These are phyloP conservation scores for Solanum virginianum DNA, from an alignment of 257 asterid genomes.

Conservation along the genomic window DNA sequence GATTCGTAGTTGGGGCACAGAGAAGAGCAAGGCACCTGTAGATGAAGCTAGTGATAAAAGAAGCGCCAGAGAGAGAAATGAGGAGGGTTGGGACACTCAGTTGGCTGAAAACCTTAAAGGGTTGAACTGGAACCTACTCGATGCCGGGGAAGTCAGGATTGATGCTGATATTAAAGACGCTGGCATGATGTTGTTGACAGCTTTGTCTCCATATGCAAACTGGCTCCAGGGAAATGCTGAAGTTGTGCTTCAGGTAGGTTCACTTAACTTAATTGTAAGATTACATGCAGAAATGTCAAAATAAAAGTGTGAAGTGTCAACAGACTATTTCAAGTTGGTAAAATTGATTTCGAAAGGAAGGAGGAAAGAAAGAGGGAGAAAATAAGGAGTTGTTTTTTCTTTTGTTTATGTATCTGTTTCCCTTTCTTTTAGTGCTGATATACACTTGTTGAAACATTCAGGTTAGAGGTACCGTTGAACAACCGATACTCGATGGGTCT, in stretches of 20 bases:
- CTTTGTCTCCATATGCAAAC: slow-evolving; percentile 92
- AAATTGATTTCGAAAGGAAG: not conserved
- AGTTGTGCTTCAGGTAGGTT: slow-evolving; percentile 82
- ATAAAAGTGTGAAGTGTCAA: not conserved
- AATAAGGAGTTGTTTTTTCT: not conserved
- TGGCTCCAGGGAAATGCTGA: slow-evolving; percentile 99
- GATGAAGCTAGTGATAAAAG: slow-evolving; percentile 69
- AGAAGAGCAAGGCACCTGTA: slow-evolving; percentile 40
- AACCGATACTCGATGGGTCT: slow-evolving; percentile 92
- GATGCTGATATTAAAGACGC: slow-evolving; percentile 98
- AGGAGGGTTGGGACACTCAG: slow-evolving; percentile 83
- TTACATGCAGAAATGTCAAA: not conserved
- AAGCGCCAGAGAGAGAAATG: slow-evolving; percentile 64
- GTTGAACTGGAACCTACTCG: slow-evolving; percentile 89
- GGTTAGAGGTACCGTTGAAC: slow-evolving; percentile 99
- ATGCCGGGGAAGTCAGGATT: slow-evolving; percentile 91
- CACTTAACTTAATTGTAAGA: not conserved
- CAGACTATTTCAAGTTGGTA: not conserved
- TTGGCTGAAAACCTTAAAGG: slow-evolving; percentile 91
- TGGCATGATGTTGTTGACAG: slow-evolving; percentile 96
- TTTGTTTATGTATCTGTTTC: not conserved
- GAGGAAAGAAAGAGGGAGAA: not conserved
- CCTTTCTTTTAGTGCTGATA: slow-evolving; percentile 9
- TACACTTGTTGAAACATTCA: slow-evolving; percentile 12
- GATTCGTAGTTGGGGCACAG: slow-evolving; percentile 65